phyloP scores from a whole-genome alignment of 805 yeast species.

The Wickerhamomyces bovis region DNA sequence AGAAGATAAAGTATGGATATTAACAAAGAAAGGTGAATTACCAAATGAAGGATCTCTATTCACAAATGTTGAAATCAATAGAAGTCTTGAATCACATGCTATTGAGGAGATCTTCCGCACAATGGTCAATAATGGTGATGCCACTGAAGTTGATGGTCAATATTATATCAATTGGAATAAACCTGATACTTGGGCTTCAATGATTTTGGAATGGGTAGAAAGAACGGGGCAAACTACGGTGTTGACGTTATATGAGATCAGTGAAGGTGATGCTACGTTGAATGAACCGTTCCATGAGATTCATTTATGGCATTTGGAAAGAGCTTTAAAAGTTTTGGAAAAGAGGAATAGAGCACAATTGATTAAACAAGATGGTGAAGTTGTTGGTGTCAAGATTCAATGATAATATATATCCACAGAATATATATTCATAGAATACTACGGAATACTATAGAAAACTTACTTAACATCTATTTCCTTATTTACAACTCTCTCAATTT shows the following conservation, averaged over 20 bases:
- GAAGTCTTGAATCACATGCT: slow-evolving; percentile 51
- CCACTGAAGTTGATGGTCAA: slow-evolving; percentile 38
- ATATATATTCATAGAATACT: too few relatives aligned
- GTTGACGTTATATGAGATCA: slow-evolving; percentile 75
- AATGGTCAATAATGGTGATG: slow-evolving; percentile 48
- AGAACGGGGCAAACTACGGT: slow-evolving; percentile 71
- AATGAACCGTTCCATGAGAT: slow-evolving; percentile 58
- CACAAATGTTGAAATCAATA: slow-evolving; percentile 42
- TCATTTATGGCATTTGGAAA: slow-evolving; percentile 48
- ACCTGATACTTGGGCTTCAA: slow-evolving; percentile 61
- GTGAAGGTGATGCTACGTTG: slow-evolving; percentile 53
- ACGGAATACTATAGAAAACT: too few relatives aligned
- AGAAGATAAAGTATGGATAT: slow-evolving; percentile 46
- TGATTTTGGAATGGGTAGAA: slow-evolving; percentile 65
- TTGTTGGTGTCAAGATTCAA: slow-evolving; percentile 75
- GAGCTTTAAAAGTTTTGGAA: slow-evolving; percentile 51
- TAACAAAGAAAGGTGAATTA: slow-evolving; percentile 34
- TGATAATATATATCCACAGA: slow-evolving; percentile 16
- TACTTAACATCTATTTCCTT: too few relatives aligned
- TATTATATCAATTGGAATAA: slow-evolving; percentile 56
- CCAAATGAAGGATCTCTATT: slow-evolving; percentile 30
- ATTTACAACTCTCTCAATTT: slow-evolving; percentile 19
- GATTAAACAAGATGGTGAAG: slow-evolving; percentile 55
- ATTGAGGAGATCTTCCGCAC: slow-evolving; percentile 48
- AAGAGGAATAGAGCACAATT: slow-evolving; percentile 69